These are phyloP conservation scores for Simmondsia chinensis DNA, from an alignment of 148 eudicot genomes.

Conservation along the genomic window DNA sequence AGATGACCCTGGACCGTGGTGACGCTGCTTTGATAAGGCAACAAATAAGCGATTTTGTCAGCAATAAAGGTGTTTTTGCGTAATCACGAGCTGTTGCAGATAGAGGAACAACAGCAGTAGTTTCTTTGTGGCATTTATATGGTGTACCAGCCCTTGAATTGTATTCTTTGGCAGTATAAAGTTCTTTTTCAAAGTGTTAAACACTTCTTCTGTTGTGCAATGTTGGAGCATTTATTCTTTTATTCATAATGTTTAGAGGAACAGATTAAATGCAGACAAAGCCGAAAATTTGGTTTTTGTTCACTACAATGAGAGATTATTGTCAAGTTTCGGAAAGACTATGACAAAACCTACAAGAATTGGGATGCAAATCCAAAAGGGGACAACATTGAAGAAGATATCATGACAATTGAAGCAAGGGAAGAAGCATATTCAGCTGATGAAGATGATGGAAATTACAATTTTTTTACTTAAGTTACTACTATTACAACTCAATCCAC, in stretches of 20 bases:
- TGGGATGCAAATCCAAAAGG: constrained; percentile 8
- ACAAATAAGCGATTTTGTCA: constrained; percentile 10
- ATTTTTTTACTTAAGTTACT: too few species aligned
- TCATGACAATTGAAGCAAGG: too few species aligned
- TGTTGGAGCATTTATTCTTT: constrained; percentile 6
- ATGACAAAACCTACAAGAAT: background rate
- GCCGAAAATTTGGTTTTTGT: constrained; percentile 12
- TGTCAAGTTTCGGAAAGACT: background rate
- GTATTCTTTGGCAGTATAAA: background rate
- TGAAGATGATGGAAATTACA: too few species aligned
- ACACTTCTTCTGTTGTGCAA: constrained; percentile 1
- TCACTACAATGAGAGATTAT: constrained; percentile 1
- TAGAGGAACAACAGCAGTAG: background rate
- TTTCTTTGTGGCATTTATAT: constrained; percentile 12
- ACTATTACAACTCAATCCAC: too few species aligned
- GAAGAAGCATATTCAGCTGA: too few species aligned
- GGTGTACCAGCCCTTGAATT: constrained; percentile 6
- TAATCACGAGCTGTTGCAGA: background rate
- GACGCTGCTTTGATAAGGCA: constrained; percentile 7
- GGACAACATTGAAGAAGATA: background rate
- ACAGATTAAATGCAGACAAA: background rate
- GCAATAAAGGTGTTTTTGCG: constrained; percentile 6
- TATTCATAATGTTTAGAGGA: constrained; percentile 6
- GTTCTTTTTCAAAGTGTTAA: constrained; percentile 5
- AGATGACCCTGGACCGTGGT: background rate